Base-by-base conservation (phyloP, 139 green algal species). In the Chlorokybus atmophyticus region DNA sequence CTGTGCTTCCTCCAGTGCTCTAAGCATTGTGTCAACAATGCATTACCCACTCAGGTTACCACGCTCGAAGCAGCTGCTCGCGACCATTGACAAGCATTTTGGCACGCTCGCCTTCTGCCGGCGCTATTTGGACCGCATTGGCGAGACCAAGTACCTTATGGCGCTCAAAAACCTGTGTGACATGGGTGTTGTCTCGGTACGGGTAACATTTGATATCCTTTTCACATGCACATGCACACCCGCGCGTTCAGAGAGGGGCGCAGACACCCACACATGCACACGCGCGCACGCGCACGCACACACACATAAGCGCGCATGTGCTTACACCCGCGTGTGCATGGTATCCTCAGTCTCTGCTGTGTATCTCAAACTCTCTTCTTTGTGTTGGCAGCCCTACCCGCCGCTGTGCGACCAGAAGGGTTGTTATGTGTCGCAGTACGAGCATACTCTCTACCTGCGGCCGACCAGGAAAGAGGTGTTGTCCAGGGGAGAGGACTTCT, bases 101-200 rank as follows among this genome's bases (percentile, higher is more conserved):
- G 91, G 87, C 29, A 99, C 92, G 30, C 75, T 99, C 26, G 87
- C 90, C 3, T 99, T 99, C 79, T 99, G 92, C 81, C 78, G 83
- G 54, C 66, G 71, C 10, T 96, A 90, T 68, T 68, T 97, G 66
- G 90, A 97, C 73, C 74, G 90, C 2, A 40, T 97, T 32, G 90
- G 90, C 0, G 89, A 97, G 81, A 78, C 73, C n/a, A 94, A 96
- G 76, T 99, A 99, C 78, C 75, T 94, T n/a, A 94, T 98, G 87
- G 91, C 91, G 10, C 79, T 99, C 17, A 95, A 94, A 74, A 96
- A 92, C 66, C 73, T 99, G 32, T 94, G 82, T 59, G 89, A 98
- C 42, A 55, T 55, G 3, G 84, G 87, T 4, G 75, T 98, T 5
- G 75, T 71, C 29, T 38, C 57, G 63, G 63, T 71, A 26, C 35